Conservation (phyloP, 495 filamentous ascomycete genomes). For the Penicillium lividum region DNA sequence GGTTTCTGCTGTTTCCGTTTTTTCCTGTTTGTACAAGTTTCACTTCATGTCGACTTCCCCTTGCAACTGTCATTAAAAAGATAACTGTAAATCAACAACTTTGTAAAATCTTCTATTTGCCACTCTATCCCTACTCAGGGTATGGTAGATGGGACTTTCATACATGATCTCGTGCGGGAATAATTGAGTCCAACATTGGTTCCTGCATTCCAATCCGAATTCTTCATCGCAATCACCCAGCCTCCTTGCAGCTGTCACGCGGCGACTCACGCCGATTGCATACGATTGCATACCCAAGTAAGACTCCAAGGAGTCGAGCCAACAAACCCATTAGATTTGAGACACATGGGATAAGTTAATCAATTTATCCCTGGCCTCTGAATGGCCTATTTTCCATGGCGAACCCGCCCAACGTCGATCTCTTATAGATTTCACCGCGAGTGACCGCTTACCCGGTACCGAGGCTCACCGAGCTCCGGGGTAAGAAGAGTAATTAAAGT, state of each 20-base stretch:
- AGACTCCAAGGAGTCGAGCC: slow-evolving; percentile 4
- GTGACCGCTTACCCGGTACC: slow-evolving; percentile 10
- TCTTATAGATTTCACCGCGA: slow-evolving; percentile 4
- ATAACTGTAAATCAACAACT: no score
- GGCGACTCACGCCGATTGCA: no score
- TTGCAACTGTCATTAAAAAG: background rate
- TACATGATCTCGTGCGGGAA: background rate
- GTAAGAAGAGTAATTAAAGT: background rate
- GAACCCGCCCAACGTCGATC: background rate
- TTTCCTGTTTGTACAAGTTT: background rate
- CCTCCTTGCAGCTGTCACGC: slow-evolving; percentile 27
- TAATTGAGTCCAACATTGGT: slow-evolving; percentile 8
- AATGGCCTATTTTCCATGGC: background rate
- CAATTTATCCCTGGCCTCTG: background rate
- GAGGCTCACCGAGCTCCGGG: slow-evolving; percentile 15
- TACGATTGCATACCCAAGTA: slow-evolving; percentile 20
- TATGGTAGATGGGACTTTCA: background rate
- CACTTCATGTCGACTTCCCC: no score
- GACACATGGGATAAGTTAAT: slow-evolving; percentile 7
- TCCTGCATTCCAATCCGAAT: slow-evolving; percentile 26
- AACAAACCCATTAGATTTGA: background rate
- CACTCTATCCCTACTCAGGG: background rate
- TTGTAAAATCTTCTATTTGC: background rate
- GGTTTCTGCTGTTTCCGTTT: background rate
- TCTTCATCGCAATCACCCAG: slow-evolving; percentile 14